Base-by-base conservation (phyloP, 129 eudicot species). In the Heracleum sosnowskyi region DNA sequence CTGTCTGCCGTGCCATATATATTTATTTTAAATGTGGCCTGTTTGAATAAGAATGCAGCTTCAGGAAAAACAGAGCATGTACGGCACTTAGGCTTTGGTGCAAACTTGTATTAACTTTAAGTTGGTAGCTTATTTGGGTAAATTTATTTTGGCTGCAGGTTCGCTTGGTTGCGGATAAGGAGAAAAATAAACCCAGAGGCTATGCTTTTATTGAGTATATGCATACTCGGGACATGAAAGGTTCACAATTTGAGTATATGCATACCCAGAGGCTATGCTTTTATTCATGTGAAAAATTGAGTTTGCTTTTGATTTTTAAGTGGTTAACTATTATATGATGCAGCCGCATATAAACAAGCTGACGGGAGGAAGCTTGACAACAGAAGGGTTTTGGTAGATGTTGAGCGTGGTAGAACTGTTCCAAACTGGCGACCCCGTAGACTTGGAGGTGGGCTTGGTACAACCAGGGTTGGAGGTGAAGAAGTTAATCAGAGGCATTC, bases 271-370 rank as follows among this genome's bases (percentile, higher is more conserved):
- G n/a, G n/a, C n/a, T n/a, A n/a, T n/a, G n/a, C n/a, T n/a, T n/a
- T n/a, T n/a, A n/a, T 49, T 10, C 24, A 33, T 28, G 40, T 66
- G 1, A n/a, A 10, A 60, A 28, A 11, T 16, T 3, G 31, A n/a
- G 41, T 18, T 26, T 44, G 45, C 74, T 9, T 36, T 68, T 47
- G 4, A 44, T 79, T 51, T 88, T 62, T 78, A 77, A 78, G 63
- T 37, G 55, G 45, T 68, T 31, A 29, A 37, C 36, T 26, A 69
- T 24, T 40, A 20, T 80, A 75, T 49, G 35, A 45, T 76, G 37
- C 90, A 95, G 97, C 97, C 88, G 99, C 99, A 33, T 95, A 95
- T 83, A 95, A 95, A 41, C 99, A 95, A 86, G 99, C 99, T 33
- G 97, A 95, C 79, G 97, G 99, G 69, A 90, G 89, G 87, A 95